These are phyloP conservation scores for Paracamarosporium sp. DNA, from an alignment of 2,329 filamentous ascomycete species.

Conservation along the genomic window DNA sequence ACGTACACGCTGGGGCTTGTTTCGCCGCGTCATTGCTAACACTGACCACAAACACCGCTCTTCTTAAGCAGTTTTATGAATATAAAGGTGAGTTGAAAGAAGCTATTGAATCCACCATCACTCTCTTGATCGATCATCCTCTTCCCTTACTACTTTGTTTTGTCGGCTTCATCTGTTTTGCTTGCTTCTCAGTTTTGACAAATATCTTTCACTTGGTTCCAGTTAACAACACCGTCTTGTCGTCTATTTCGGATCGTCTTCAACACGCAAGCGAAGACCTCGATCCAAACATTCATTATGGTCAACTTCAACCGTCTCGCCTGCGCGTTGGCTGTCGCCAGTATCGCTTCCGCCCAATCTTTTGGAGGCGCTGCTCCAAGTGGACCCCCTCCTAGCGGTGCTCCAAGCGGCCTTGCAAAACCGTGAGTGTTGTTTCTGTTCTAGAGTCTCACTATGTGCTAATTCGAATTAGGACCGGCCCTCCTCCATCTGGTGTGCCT, in stretches of 20 bases:
- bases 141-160: too few relatives aligned
- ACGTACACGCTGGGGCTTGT: neutral
- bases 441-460: too few relatives aligned
- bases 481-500: neutral
- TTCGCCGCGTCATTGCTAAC: constrained; percentile 5
- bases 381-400: neutral
- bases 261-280: too few relatives aligned
- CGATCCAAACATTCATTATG: neutral
- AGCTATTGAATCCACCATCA: neutral
- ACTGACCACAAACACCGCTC: neutral
- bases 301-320: constrained; percentile 10
- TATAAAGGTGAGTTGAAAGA: neutral
- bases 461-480: neutral
- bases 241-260: too few relatives aligned
- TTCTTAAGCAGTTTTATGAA: neutral
- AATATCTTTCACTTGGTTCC: too few relatives aligned
- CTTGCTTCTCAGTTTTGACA: neutral
- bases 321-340: constrained; percentile 7
- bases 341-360: constrained; percentile 5
- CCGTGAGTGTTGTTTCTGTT: neutral
- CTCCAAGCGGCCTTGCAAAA: neutral
- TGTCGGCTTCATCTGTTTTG: too few relatives aligned
- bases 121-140: neutral
- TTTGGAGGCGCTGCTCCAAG: neutral
- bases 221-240: too few relatives aligned